These are phyloP conservation scores for Malassezia furfur DNA, from an alignment of 1,284 basidiomycete genomes.

Conservation along the genomic window DNA sequence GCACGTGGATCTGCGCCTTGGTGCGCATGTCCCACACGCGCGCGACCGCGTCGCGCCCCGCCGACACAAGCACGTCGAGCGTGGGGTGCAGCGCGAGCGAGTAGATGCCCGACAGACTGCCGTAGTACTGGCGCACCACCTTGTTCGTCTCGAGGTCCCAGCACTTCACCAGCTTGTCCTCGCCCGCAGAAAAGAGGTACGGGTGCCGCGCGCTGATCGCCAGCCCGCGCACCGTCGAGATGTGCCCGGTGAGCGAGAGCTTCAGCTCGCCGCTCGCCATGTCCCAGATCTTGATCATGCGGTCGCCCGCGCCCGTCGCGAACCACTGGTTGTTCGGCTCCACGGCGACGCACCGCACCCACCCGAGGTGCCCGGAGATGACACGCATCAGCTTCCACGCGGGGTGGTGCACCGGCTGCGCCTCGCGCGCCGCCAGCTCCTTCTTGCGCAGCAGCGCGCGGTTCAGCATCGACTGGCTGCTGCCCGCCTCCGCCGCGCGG, in stretches of 20 bases:
- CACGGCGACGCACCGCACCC: constrained; percentile 92
- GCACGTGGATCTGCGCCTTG: constrained; percentile 85
- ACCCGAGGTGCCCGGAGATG: constrained; percentile 93
- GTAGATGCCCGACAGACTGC: constrained; percentile 93
- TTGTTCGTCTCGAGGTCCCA: constrained; percentile 99
- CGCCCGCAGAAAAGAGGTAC: constrained; percentile 91
- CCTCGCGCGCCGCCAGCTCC: constrained; percentile 57
- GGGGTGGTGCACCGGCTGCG: constrained; percentile 89
- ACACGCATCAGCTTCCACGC: constrained; percentile 90
- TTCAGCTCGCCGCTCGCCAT: constrained; percentile 89
- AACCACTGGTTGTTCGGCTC: constrained; percentile 99
- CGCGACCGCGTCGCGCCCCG: constrained; percentile 86
- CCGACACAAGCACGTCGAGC: constrained; percentile 85
- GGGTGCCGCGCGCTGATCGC: constrained; percentile 87
- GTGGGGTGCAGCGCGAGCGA: constrained; percentile 71
- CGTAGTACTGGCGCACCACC: constrained; percentile 95
- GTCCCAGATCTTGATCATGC: constrained; percentile 99
- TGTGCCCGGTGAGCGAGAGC: constrained; percentile 89
- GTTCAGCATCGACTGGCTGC: constrained; percentile 24
- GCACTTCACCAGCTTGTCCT: constrained; percentile 99
- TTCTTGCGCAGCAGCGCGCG: constrained; percentile 41
- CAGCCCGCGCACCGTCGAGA: constrained; percentile 86
- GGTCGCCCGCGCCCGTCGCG: constrained; percentile 89
- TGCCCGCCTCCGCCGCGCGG: constrained; percentile 15
- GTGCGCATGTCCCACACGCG: constrained; percentile 99